Conservation (phyloP, 495 filamentous ascomycete genomes). For the Talaromyces liani region DNA sequence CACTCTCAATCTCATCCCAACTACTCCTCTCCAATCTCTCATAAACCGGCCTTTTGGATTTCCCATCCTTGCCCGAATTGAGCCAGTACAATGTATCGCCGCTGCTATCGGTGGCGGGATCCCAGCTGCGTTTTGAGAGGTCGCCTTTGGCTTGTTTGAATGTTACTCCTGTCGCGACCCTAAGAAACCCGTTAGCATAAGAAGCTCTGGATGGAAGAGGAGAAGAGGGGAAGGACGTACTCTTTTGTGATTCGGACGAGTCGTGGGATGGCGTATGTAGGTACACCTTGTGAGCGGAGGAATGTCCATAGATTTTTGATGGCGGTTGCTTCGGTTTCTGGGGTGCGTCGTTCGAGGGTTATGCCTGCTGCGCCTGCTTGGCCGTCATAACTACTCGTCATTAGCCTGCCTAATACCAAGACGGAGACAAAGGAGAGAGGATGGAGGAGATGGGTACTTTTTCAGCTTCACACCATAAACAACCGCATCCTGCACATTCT, state of each 20-base stretch:
- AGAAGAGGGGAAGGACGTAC: constrained; percentile 19
- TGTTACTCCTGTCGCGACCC: constrained; percentile 41
- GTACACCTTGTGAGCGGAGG: constrained; percentile 43
- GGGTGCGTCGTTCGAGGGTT: constrained; percentile 32
- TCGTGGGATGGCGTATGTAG: constrained; percentile 41
- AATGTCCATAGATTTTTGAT: constrained; percentile 28
- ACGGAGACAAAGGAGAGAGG: no score
- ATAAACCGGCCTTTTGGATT: constrained; percentile 24
- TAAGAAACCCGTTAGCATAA: constrained; percentile 10
- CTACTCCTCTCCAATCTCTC: constrained; percentile 27
- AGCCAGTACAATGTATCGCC: constrained; percentile 43
- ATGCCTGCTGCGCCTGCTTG: constrained; percentile 45
- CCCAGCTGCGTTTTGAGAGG: constrained; percentile 39
- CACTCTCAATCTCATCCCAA: constrained; percentile 39
- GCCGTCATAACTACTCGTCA: constrained; percentile 37
- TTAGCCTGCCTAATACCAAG: neutral
- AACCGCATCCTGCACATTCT: constrained; percentile 39
- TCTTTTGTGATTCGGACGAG: constrained; percentile 43
- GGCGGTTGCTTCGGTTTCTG: constrained; percentile 22
- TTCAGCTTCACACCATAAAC: constrained; percentile 43
- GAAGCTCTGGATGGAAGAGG: no score
- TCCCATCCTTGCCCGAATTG: constrained; percentile 14
- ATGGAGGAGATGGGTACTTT: constrained; percentile 19
- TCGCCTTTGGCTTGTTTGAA: constrained; percentile 48
- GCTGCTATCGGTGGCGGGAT: constrained; percentile 24